Conservation (phyloP, 2,329 filamentous ascomycete species). For the Beauveria pseudobassiana region DNA sequence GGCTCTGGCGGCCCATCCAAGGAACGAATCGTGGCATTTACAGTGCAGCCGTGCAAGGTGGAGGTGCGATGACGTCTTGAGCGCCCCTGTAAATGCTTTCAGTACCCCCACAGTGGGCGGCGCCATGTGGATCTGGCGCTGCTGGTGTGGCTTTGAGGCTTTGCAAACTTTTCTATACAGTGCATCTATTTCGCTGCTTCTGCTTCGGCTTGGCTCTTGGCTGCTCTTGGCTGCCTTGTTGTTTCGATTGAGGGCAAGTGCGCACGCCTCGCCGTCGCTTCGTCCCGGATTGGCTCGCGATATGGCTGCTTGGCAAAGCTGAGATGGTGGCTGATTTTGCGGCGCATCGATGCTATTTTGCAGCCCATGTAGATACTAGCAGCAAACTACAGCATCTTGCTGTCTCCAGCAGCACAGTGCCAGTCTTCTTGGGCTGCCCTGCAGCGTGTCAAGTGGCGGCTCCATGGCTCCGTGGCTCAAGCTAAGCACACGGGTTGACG, state of each 20-base stretch:
- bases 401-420: slow-evolving; percentile 2
- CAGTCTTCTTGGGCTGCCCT: neutral
- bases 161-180: slow-evolving; percentile 5
- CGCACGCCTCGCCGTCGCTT: slow-evolving; percentile 7
- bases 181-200: slow-evolving; percentile 1
- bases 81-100: neutral
- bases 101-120: slow-evolving; percentile 7
- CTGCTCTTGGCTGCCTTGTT: neutral
- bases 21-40: neutral
- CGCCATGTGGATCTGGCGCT: slow-evolving; percentile 6
- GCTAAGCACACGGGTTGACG: neutral
- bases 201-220: neutral
- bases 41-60: neutral
- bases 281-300: slow-evolving; percentile 1
- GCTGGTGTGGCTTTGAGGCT: slow-evolving; percentile 1
- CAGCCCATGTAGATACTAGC: neutral
- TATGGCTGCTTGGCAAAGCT: neutral
- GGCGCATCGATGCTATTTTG: neutral
- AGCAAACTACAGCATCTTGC: neutral
- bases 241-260: neutral
- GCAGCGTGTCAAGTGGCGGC: neutral
- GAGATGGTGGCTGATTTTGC: neutral
- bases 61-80: slow-evolving; percentile 9
- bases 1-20: neutral
- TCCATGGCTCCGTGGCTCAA: neutral